Conservation (phyloP, 352 stramenopile genomes). For the Pythium dissotocum region DNA sequence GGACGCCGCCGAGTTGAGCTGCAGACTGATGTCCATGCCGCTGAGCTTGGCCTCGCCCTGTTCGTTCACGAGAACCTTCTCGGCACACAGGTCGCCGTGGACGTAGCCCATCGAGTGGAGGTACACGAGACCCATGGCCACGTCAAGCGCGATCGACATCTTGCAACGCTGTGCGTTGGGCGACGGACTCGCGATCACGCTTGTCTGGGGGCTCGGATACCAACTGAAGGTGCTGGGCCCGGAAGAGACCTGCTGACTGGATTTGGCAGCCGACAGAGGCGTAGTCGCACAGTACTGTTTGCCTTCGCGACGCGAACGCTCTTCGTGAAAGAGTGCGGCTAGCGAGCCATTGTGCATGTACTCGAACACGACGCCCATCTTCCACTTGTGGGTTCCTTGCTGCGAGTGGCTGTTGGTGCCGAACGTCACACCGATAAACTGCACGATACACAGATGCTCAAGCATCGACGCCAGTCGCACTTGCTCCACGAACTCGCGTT, state of each 20-base stretch:
- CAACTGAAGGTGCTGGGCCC: constrained; percentile 20
- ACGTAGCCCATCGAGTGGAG: constrained; percentile 63
- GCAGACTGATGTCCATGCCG: constrained; percentile 56
- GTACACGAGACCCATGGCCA: constrained; percentile 80
- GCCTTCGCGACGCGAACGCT: constrained; percentile 59
- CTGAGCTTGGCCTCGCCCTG: constrained; percentile 79
- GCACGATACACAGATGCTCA: constrained; percentile 69
- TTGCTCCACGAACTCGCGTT: constrained; percentile 67
- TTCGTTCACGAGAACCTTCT: constrained; percentile 75
- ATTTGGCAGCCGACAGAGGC: background rate
- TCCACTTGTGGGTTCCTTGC: constrained; percentile 40
- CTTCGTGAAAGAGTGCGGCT: constrained; percentile 52
- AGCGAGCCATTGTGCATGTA: constrained; percentile 73
- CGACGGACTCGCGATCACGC: constrained; percentile 31
- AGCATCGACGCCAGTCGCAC: constrained; percentile 60
- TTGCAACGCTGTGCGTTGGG: constrained; percentile 44
- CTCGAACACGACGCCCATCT: constrained; percentile 73
- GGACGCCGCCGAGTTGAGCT: constrained; percentile 23
- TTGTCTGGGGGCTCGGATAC: constrained; percentile 46
- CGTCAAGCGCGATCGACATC: constrained; percentile 74
- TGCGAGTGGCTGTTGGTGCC: constrained; percentile 43
- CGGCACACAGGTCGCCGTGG: constrained; percentile 57
- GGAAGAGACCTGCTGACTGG: background rate
- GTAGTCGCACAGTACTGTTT: constrained; percentile 39
- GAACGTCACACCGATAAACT: constrained; percentile 79